These are phyloP conservation scores for Tubosaeta sp. DNA, from an alignment of 768 basidiomycete species.

Conservation along the genomic window DNA sequence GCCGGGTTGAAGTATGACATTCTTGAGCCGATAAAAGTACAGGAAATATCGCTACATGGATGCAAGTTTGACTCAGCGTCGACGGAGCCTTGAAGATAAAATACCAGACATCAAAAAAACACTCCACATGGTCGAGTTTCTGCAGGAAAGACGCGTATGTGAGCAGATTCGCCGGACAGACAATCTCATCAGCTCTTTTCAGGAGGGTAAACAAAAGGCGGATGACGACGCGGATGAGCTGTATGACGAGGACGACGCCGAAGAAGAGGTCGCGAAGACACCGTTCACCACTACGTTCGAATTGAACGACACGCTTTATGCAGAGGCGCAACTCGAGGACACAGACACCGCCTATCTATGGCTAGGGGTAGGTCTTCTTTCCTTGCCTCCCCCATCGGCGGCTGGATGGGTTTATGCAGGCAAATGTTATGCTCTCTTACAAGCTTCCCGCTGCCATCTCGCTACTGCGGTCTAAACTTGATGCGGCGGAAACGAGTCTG, in stretches of 20 bases:
- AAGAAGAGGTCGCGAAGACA: conserved; percentile 34
- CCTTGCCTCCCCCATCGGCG: not conserved
- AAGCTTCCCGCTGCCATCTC: conserved; percentile 71
- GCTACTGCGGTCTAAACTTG: conserved; percentile 72
- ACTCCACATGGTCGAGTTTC: conserved; percentile 79
- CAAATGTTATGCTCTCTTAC: conserved; percentile 97
- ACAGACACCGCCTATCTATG: conserved; percentile 90
- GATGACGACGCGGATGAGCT: conserved; percentile 37
- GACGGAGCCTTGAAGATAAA: conserved; percentile 82
- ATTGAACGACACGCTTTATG: conserved; percentile 91
- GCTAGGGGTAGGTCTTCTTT: conserved; percentile 73
- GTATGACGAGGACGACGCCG: conserved; percentile 54
- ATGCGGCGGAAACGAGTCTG: conserved; percentile 48
- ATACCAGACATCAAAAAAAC: conserved; percentile 96
- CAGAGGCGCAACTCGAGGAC: conserved; percentile 84
- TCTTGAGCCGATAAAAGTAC: conserved; percentile 29
- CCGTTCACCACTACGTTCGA: conserved; percentile 86
- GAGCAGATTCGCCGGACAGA: not conserved
- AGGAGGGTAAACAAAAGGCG: conserved; percentile 60
- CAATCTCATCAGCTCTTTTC: not conserved
- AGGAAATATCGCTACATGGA: conserved; percentile 99
- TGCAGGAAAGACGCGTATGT: conserved; percentile 68
- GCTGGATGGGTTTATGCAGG: conserved; percentile 44
- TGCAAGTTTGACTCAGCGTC: conserved; percentile 70
- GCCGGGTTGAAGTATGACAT: conserved; percentile 4